These are phyloP conservation scores for Vanrija sp. DNA, from an alignment of 1,284 basidiomycete genomes.

Conservation along the genomic window DNA sequence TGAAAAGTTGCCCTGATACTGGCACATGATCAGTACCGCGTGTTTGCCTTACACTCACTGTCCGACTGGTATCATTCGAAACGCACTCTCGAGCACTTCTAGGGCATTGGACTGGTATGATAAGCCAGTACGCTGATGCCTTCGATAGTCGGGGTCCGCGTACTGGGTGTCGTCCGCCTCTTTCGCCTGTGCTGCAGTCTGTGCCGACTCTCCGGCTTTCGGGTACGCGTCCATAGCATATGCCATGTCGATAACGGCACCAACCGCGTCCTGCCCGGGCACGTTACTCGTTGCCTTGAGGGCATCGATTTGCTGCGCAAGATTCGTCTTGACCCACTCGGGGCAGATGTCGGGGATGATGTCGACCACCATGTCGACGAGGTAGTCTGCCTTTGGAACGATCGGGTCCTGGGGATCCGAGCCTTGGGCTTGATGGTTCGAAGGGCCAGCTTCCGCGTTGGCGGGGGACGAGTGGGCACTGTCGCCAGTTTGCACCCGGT, in stretches of 20 bases:
- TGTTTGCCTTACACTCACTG: conserved; percentile 13
- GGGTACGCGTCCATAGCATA: conserved; percentile 37
- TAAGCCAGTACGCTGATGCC: background rate
- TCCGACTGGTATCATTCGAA: conserved; percentile 10
- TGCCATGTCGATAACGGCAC: conserved; percentile 23
- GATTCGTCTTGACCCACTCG: conserved; percentile 18
- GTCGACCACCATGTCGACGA: conserved; percentile 32
- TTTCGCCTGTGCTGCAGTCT: background rate
- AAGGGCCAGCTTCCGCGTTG: background rate
- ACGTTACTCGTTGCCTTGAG: conserved; percentile 10
- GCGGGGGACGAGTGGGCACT: no score
- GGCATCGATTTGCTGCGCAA: conserved; percentile 2
- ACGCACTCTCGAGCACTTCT: background rate
- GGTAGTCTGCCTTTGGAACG: conserved; percentile 14
- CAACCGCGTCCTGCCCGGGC: conserved; percentile 12
- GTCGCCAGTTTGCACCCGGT: no score
- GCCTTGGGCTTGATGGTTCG: background rate
- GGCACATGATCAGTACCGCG: background rate
- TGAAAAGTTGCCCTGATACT: conserved; percentile 24
- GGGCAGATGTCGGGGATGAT: conserved; percentile 39
- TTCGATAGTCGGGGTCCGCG: conserved; percentile 19
- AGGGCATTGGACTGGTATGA: background rate
- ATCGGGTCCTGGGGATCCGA: background rate
- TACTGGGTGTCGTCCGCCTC: conserved; percentile 16
- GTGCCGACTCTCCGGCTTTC: conserved; percentile 7